Base-by-base conservation (phyloP, 306 rosid species). In the Quercus engelmannii region DNA sequence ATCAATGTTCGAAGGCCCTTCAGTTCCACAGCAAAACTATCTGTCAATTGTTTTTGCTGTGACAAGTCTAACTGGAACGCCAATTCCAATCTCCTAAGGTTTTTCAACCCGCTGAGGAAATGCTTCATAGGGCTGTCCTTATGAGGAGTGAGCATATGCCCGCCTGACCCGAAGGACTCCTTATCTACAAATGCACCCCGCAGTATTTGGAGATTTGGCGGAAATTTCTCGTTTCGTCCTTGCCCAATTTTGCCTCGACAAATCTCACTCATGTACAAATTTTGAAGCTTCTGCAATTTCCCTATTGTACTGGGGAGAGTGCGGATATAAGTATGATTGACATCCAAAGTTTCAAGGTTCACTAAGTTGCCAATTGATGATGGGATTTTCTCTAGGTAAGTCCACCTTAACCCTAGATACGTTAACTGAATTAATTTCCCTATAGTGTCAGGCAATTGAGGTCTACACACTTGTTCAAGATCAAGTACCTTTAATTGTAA, bases 361-460 rank as follows among this genome's bases (percentile, higher is more conserved):
- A 61, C 23, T 58, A 85, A 82, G 3, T 55, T 71, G 51, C 84
- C 52, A 71, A 84, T 83, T 19, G 73, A 79, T 3, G 77, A 52
- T 54, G 90, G 86, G 15, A 87, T 68, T 11, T 49, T 55, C 51
- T 87, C 79, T 38, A 84, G 61, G 62, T 56, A 76, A 38, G 90
- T 84, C 80, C 86, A 74, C 81, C 88, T 82, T 14, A 84, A 75
- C 54, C 90, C 87, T 35, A 84, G 85, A 74, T 87, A 87, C 58
- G 71, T 81, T 70, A 87, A n/a, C 62, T 65, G 57, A 7, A 69
- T 23, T 33, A 87, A 77, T 55, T 70, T 82, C 28, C 57, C 73
- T 19, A 87, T 82, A 14, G 0, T 21, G 10, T 74, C n/a, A 26
- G 88, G 88, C 81, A 87, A 77, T 8, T 21, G 52, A 19, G 90